Percentiles rank a stretch among this genome's conserved stretches.
Conservation (phyloP, 148 eudicot genomes). For the Rhododendron kiyosumense region DNA sequence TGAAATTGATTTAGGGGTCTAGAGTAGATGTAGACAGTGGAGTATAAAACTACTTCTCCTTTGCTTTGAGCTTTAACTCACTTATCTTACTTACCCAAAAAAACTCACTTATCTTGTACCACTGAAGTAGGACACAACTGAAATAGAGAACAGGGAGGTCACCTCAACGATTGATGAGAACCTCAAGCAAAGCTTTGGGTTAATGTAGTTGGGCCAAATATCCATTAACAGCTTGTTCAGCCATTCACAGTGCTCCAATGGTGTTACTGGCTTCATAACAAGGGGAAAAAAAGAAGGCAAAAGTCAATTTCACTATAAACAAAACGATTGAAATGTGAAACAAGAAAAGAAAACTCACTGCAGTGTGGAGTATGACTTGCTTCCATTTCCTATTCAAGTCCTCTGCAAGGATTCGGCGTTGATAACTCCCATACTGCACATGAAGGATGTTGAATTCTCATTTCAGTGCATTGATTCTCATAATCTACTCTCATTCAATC, state of each 20-base stretch:
- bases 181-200: conserved; percentile 65
- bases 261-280: conserved; percentile 66
- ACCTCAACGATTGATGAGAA: conserved; percentile 84
- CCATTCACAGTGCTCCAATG: conserved; percentile 96
- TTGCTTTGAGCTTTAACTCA: background rate
- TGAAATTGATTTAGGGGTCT: background rate
- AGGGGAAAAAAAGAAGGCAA: background rate
- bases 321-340: background rate
- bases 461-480: conserved; percentile 8
- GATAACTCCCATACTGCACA: conserved; percentile 70
- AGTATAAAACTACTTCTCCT: background rate
- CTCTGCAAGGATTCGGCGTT: conserved; percentile 55
- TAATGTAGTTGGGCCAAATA: conserved; percentile 77
- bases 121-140: background rate
- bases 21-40: background rate
- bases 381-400: conserved; percentile 92
- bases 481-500: background rate
- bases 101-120: background rate
- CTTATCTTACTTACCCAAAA: too few relatives aligned
- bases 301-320: background rate
- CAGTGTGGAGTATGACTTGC: conserved; percentile 54
- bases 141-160: conserved; percentile 3
- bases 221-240: conserved; percentile 80
- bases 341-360: conserved; percentile 38
- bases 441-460: conserved; percentile 11